Percentiles rank a stretch among this genome's conserved stretches.
These are phyloP conservation scores for Vigna unguiculata DNA, from an alignment of 306 rosid species.

Conservation along the genomic window DNA sequence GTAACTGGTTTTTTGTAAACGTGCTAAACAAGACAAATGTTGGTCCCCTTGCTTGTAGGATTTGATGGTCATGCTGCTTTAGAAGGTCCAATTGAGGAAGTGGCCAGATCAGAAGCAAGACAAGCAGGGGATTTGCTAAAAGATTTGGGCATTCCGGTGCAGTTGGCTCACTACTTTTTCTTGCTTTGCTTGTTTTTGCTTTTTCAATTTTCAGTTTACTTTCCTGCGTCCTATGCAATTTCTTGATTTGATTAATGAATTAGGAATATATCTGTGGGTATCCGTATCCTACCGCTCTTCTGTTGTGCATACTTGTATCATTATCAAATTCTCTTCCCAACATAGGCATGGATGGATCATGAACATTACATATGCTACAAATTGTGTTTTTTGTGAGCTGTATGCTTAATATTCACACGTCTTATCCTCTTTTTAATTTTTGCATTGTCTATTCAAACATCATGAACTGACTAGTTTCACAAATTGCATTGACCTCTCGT, in stretches of 20 bases:
- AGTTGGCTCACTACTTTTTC: slow-evolving; percentile 32
- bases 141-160: slow-evolving; percentile 89
- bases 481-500: slow-evolving; percentile 4
- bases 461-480: not conserved
- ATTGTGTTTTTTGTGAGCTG: slow-evolving; percentile 2
- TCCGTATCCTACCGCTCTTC: not conserved
- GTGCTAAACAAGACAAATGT: slow-evolving; percentile 18
- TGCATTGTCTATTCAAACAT: slow-evolving; percentile 6
- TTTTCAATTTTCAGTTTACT: slow-evolving; percentile 22
- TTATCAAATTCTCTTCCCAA: not conserved
- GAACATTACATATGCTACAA: slow-evolving; percentile 4
- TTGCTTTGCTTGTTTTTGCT: slow-evolving; percentile 13
- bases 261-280: not conserved
- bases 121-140: slow-evolving; percentile 82
- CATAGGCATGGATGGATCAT: not conserved
- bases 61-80: slow-evolving; percentile 65
- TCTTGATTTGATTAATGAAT: too few species aligned
- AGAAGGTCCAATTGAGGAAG: slow-evolving; percentile 95
- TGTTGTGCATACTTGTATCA: slow-evolving; percentile 3
- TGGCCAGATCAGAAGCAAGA: slow-evolving; percentile 78
- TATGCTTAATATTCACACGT: not conserved
- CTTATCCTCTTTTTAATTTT: not conserved
- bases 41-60: slow-evolving; percentile 57
- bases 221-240: not conserved
- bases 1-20: slow-evolving; percentile 22